Evolutionary conservation across 495 filamentous ascomycete species (phyloP), one percentile per base, ranked within the genome.

Genomic region (Xylaria sp.): DNA sequence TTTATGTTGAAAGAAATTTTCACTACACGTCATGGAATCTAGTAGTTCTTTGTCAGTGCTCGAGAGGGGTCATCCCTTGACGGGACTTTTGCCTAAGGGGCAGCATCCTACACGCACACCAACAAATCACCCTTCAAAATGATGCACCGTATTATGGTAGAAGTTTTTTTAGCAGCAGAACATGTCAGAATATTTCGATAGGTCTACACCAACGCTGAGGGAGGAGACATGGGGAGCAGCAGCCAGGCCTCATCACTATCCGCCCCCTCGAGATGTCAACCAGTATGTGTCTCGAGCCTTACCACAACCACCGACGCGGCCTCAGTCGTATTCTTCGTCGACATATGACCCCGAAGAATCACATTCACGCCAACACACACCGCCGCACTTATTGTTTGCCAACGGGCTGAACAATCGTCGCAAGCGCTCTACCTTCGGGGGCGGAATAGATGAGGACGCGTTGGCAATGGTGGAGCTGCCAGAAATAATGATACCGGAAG

Each of bases 111-210:
- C 52, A 50, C 33, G 43, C 33, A 7, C 5, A 26, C 48, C 15
- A 35, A 43, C 4, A 48, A 44, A n/a, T n/a, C 29, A 8, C 24
- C 46, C 17, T 14, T 40, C n/a, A 50, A 41, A 52, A 21, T n/a
- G 46, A 46, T 35, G 24, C 44, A 55, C 24, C 24, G 2, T 0
- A 14, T 35, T 33, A 53, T 62, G 40, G 40, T 52, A 43, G 26
- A 55, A 48, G 15, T 40, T 50, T 21, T 50, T 12, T 44, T 35
- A 8, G 17, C 29, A 40, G 19, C 40, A 50, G 26, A 59, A 58
- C n/a, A 71, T 71, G 69, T 29, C 69, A 59, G 69, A 66, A 6
- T 26, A 41, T 15, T 40, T 65, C 31, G 48, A 64, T 37, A 50
- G 31, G 24, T 40, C 52, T 31, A n/a, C 40, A 19, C 17, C 17